Conservation (phyloP, 2,329 filamentous ascomycete genomes). For the Verticillium klebahnii region DNA sequence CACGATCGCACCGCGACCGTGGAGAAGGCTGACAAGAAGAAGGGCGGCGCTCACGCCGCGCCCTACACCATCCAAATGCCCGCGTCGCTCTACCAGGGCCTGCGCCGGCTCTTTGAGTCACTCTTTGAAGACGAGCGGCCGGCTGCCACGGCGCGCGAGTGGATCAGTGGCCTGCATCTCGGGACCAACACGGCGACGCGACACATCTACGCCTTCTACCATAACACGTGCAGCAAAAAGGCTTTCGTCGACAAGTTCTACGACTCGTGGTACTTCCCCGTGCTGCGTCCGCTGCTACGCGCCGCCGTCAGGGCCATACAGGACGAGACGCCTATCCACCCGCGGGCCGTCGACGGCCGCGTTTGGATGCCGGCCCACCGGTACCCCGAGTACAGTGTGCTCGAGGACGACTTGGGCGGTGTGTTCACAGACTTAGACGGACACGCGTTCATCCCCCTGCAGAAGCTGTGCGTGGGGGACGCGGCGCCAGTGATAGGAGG, state of each 20-base stretch:
- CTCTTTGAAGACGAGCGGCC: conserved; percentile 1
- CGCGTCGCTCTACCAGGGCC: conserved; percentile 3
- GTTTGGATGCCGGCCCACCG: conserved; percentile 9
- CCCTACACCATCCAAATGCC: conserved; percentile 18
- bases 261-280: conserved; percentile 16
- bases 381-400: conserved; percentile 5
- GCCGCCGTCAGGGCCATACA: background rate
- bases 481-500: background rate
- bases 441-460: background rate
- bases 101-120: conserved; percentile 9
- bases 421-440: background rate
- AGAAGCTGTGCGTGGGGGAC: background rate
- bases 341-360: conserved; percentile 11
- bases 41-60: background rate
- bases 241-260: conserved; percentile 15
- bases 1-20: background rate
- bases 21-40: conserved; percentile 13
- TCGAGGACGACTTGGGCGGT: background rate
- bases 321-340: conserved; percentile 6
- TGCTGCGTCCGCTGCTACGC: conserved; percentile 8
- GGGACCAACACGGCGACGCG: conserved; percentile 17
- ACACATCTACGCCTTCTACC: conserved; percentile 17
- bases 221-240: conserved; percentile 18
- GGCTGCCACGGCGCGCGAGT: conserved; percentile 3
- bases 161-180: conserved; percentile 11